phyloP scores from a whole-genome alignment of 768 basidiomycete species.

The Ramaria rubella region DNA sequence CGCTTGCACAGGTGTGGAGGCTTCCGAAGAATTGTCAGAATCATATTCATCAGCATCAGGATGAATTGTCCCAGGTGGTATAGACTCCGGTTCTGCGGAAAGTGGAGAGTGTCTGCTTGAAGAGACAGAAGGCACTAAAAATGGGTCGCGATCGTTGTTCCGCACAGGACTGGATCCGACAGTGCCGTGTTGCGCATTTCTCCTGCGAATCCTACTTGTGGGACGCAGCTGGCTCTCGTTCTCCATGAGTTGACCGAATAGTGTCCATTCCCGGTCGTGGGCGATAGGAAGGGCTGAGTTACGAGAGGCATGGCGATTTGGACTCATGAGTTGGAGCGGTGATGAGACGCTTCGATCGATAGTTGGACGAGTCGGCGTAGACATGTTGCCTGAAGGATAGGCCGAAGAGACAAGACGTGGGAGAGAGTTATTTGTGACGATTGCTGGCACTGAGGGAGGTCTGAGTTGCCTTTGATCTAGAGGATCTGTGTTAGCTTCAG shows the following conservation, averaged over 20 bases:
- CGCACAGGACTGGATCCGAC: neutral
- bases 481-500: neutral
- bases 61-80: neutral
- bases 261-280: constrained; percentile 42
- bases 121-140: neutral
- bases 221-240: constrained; percentile 45
- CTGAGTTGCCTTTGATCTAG: neutral
- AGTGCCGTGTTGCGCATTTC: neutral
- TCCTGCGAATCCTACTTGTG: neutral
- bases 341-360: constrained; percentile 1
- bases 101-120: neutral
- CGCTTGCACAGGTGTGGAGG: neutral
- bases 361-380: neutral
- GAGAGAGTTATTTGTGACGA: neutral
- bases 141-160: neutral
- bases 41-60: neutral
- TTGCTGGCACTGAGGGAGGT: neutral
- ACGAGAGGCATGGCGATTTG: neutral
- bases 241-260: constrained; percentile 69
- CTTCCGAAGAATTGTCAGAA: constrained; percentile 3
- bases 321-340: neutral
- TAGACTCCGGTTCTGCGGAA: neutral
- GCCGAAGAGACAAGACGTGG: neutral
- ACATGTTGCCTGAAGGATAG: neutral
- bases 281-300: neutral